Evolutionary conservation across 352 stramenopile genomes (phyloP).

Genomic region (Globisporangium parvum): DNA sequence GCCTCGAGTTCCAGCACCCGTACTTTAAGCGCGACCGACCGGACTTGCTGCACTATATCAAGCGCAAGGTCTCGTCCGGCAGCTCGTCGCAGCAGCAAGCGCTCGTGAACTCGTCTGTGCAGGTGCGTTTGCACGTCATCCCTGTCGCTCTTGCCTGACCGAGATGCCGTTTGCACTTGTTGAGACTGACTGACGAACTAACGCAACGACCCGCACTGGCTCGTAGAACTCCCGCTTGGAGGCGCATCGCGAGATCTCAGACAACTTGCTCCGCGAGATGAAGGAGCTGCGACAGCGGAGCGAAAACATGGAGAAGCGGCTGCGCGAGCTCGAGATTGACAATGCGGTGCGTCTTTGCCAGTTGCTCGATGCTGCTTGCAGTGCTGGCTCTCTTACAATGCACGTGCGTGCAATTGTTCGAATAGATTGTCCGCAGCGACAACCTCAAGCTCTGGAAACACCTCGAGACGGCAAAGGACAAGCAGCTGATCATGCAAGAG

Average conservation of each 20-base stretch:
- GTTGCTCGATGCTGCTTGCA: too few species aligned
- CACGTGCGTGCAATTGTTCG: neutral
- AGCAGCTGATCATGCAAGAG: constrained; percentile 86
- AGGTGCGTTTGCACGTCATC: constrained; percentile 25
- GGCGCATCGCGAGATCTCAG: constrained; percentile 68
- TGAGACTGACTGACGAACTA: neutral
- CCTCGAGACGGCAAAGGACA: constrained; percentile 77
- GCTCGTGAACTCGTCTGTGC: constrained; percentile 46
- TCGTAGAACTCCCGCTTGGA: constrained; percentile 60
- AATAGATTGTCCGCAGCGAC: constrained; percentile 78
- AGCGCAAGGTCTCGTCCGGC: constrained; percentile 78
- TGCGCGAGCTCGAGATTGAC: constrained; percentile 81
- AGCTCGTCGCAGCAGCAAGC: constrained; percentile 23
- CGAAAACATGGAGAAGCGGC: constrained; percentile 83
- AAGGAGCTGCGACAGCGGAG: constrained; percentile 76
- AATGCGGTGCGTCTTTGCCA: constrained; percentile 48
- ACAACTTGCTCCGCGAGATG: constrained; percentile 80
- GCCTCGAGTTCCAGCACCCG: constrained; percentile 91
- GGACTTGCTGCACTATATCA: constrained; percentile 85
- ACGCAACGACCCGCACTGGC: neutral
- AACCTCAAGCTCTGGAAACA: constrained; percentile 89
- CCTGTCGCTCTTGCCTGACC: neutral
- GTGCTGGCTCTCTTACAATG: too few species aligned
- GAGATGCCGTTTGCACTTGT: neutral
- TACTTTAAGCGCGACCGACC: constrained; percentile 87